Base-by-base conservation (phyloP, 257 asterid genomes). In the Nicotiana attenuata region DNA sequence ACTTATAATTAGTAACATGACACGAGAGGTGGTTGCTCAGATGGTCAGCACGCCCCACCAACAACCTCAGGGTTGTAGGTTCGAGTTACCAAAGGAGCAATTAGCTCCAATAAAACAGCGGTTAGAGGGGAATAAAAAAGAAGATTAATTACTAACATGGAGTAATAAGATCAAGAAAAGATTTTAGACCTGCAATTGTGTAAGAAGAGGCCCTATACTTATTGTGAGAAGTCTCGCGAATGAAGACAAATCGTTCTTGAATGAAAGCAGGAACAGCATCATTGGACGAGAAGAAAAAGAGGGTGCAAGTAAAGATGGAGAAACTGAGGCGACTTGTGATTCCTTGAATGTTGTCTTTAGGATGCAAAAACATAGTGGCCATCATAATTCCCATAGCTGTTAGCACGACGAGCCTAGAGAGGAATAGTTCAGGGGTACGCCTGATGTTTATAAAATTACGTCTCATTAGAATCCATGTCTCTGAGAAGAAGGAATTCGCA, bases 221-320 rank as follows among this genome's bases (percentile, higher is more conserved):
- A 33, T 92, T 92, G 87, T 94, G 98, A 0, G 97, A 92, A 26
- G 95, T 92, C 76, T 94, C 97, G 1, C 94, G 95, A 17, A 94
- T 85, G 85, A 91, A 92, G 52, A 94, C 88, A 91, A 89, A 91
- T 55, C 97, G 95, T 76, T 94, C 98, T 60, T 94, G 97, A 80
- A 94, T 94, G 87, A 94, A 94, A 38, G 97, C 98, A 0, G 98
- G 98, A 66, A 94, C 98, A 7, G 97, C 98, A 63, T 92, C 98
- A 75, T 94, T 94, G 19, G 98, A 94, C 29, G 97, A 92, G 85
- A 90, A 91, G 95, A 92, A 94, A 81, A 94, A 90, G 81, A 91
- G 91, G 81, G 97, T 91, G 66, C 92, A 96, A 0, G 97, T 91
- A 85, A 94, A 94, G 86, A 94, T 92, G 88, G 92, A 89, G 94